phyloP scores from a whole-genome alignment of 371 early-diverging fungal genomes.

The Mucor circinelloides region DNA sequence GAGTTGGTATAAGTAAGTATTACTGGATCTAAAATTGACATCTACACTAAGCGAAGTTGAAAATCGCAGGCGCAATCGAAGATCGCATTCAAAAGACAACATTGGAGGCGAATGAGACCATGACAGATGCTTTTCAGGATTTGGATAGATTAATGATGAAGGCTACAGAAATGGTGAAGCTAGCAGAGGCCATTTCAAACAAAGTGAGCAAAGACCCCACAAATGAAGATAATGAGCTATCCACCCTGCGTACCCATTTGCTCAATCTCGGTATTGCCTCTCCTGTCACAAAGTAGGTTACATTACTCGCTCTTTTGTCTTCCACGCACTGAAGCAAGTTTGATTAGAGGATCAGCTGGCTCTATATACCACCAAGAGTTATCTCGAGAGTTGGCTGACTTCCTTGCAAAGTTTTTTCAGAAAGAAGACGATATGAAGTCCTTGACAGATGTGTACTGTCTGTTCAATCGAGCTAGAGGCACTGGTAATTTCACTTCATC shows the following conservation, averaged over 20 bases:
- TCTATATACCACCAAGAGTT: constrained; percentile 84
- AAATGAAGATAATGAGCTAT: constrained; percentile 47
- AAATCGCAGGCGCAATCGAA: constrained; percentile 70
- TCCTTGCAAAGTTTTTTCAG: constrained; percentile 65
- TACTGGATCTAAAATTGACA: neutral
- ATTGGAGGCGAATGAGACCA: constrained; percentile 65
- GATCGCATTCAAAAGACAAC: constrained; percentile 67
- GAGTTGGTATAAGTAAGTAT: constrained; percentile 49
- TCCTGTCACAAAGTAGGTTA: constrained; percentile 80
- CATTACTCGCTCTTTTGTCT: neutral
- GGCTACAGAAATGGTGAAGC: constrained; percentile 83
- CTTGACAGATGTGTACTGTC: constrained; percentile 88
- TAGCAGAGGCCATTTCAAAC: constrained; percentile 77
- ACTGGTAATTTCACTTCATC: constrained; percentile 56
- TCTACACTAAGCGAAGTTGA: neutral
- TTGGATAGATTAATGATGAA: constrained; percentile 82
- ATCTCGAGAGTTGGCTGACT: constrained; percentile 82
- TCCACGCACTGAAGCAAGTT: neutral
- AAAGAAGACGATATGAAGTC: constrained; percentile 74
- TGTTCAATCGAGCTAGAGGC: constrained; percentile 91
- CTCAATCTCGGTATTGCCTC: constrained; percentile 83
- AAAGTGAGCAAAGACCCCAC: constrained; percentile 59
- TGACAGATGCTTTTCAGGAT: constrained; percentile 85
- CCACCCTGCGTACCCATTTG: constrained; percentile 73
- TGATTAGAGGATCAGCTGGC: constrained; percentile 75